phyloP scores from a whole-genome alignment of 495 filamentous ascomycete genomes.

The Neurospora sp. region DNA sequence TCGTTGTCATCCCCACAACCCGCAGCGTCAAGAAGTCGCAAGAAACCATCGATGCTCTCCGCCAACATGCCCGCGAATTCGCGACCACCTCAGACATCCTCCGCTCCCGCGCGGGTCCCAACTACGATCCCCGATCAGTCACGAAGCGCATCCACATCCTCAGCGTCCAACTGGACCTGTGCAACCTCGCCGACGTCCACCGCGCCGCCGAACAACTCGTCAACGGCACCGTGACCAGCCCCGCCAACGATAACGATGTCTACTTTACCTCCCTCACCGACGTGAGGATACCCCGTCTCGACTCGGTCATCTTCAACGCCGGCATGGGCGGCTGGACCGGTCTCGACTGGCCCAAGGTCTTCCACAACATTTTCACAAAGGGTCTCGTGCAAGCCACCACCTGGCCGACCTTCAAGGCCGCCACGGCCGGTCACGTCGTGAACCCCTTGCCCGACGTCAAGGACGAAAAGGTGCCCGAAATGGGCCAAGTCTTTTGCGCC shows the following conservation, averaged over 20 bases:
- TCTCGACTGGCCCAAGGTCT: slow-evolving; percentile 58
- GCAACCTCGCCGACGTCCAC: slow-evolving; percentile 40
- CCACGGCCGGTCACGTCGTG: slow-evolving; percentile 45
- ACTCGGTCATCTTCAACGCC: slow-evolving; percentile 77
- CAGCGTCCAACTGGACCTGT: slow-evolving; percentile 47
- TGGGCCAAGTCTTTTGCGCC: slow-evolving; percentile 78
- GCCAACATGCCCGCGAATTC: slow-evolving; percentile 38
- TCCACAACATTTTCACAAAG: slow-evolving; percentile 47
- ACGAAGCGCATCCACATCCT: slow-evolving; percentile 45
- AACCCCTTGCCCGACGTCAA: slow-evolving; percentile 22
- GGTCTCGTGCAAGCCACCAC: slow-evolving; percentile 60
- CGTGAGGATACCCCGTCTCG: slow-evolving; percentile 56
- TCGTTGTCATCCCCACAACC: slow-evolving; percentile 58
- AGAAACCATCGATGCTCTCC: slow-evolving; percentile 45
- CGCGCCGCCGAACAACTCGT: slow-evolving; percentile 35
- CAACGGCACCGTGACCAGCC: slow-evolving; percentile 38
- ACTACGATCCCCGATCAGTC: slow-evolving; percentile 33
- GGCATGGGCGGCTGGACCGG: slow-evolving; percentile 79
- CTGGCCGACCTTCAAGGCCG: slow-evolving; percentile 67
- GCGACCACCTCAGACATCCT: slow-evolving; percentile 27
- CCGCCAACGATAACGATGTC: slow-evolving; percentile 7
- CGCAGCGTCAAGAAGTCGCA: slow-evolving; percentile 50
- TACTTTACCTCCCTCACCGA: slow-evolving; percentile 30
- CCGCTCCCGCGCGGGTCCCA: slow-evolving; percentile 26
- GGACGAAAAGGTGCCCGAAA: background rate